These are phyloP conservation scores for Arabidopsis suecica DNA, from an alignment of 345 rosid species.

Conservation along the genomic window DNA sequence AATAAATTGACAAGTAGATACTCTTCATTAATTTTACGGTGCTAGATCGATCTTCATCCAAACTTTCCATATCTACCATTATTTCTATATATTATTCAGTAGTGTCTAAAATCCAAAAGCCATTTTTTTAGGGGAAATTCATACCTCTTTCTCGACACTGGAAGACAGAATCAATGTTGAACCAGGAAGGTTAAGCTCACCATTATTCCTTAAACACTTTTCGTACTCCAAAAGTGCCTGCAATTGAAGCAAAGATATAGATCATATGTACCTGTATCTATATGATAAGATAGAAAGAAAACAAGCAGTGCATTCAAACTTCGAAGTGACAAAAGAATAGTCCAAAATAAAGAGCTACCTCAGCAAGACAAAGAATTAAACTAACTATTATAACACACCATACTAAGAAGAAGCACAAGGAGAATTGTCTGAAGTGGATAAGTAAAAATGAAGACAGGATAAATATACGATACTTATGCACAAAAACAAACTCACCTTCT, in stretches of 20 bases:
- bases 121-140: not conserved
- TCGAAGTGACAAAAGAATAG: conserved; percentile 13
- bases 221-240: conserved; percentile 85
- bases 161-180: conserved; percentile 51
- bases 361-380: conserved; percentile 19
- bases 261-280: conserved; percentile 15
- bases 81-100: conserved; percentile 15
- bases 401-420: conserved; percentile 29
- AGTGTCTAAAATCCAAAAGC: conserved; percentile 24
- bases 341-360: not conserved
- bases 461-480: conserved; percentile 13
- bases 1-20: conserved; percentile 25
- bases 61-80: conserved; percentile 7
- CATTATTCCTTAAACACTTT: conserved; percentile 59
- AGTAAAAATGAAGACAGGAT: conserved; percentile 11
- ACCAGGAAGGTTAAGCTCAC: conserved; percentile 68
- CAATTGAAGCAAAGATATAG: conserved; percentile 33
- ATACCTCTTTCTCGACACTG: conserved; percentile 68
- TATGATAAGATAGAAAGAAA: conserved; percentile 5
- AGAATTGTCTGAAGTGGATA: conserved; percentile 11
- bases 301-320: conserved; percentile 1
- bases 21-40: not conserved
- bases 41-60: conserved; percentile 13
- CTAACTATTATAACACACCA: conserved; percentile 15
- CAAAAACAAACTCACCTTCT: conserved; percentile 62